A percentile compares a stretch with the other conserved stretches of the same genome.
These are phyloP conservation scores for Nitzschia palea DNA, from an alignment of 108 stramenopile species.

Conservation along the genomic window DNA sequence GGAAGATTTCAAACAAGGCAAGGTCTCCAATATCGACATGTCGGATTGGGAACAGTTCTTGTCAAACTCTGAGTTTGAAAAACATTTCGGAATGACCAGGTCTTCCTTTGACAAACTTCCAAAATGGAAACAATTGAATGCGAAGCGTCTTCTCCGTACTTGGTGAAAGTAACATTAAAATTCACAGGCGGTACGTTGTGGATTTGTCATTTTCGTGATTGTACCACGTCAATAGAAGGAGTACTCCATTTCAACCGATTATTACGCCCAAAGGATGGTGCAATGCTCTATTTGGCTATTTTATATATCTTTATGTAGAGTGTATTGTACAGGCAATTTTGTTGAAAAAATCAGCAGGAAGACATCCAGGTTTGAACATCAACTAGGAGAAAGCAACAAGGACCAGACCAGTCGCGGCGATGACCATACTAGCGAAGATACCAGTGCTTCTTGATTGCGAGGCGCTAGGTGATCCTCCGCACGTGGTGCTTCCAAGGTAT, in stretches of 20 bases:
- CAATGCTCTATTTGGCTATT: too few relatives aligned
- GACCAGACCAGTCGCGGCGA: neutral
- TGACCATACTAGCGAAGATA: neutral
- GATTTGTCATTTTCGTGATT: too few relatives aligned
- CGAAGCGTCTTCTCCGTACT: conserved; percentile 3
- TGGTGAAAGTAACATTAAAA: conserved; percentile 6
- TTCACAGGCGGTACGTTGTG: neutral
- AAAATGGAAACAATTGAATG: conserved; percentile 10
- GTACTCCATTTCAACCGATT: too few relatives aligned
- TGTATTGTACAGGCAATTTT: too few relatives aligned
- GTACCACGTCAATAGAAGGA: too few relatives aligned
- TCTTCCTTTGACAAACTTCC: conserved; percentile 1
- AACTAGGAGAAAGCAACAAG: too few relatives aligned
- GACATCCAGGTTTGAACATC: too few relatives aligned
- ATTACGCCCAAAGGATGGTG: too few relatives aligned
- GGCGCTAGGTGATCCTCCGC: conserved; percentile 2
- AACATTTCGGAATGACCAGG: conserved; percentile 8
- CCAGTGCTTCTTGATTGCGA: neutral
- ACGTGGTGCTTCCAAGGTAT: conserved; percentile 52
- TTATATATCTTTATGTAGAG: too few relatives aligned
- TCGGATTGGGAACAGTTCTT: conserved; percentile 9
- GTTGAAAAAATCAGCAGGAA: too few relatives aligned
- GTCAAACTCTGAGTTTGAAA: conserved; percentile 6
- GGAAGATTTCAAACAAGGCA: conserved; percentile 14
- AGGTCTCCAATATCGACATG: conserved; percentile 2